Evolutionary conservation across 148 eudicot species (phyloP).

Genomic region (Agrostemma githago): DNA sequence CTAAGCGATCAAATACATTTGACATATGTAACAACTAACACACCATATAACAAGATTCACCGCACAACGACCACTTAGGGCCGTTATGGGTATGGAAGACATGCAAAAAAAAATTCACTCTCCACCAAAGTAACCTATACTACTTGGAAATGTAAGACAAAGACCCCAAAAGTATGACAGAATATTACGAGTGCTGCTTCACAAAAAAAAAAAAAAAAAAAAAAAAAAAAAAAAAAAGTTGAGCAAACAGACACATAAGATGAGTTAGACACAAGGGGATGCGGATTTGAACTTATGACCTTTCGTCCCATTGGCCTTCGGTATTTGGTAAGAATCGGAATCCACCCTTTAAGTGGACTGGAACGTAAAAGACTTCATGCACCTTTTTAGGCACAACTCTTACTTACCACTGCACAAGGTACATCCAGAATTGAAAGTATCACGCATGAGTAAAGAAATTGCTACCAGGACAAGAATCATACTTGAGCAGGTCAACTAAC

Average conservation of each 20-base stretch:
- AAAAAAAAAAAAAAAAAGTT: no score
- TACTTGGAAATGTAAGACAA: no score
- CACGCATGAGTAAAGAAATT: neutral
- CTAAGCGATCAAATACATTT: no score
- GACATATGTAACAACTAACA: neutral
- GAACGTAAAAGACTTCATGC: neutral
- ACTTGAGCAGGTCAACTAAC: slow-evolving; percentile 75
- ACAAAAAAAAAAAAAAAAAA: no score
- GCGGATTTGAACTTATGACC: neutral
- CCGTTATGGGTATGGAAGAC: neutral
- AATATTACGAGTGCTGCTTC: no score
- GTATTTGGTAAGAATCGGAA: neutral
- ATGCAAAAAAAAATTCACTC: neutral
- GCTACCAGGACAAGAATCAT: slow-evolving; percentile 14
- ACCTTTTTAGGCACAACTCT: neutral
- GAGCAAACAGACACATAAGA: no score
- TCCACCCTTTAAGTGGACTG: neutral
- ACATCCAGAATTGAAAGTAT: neutral
- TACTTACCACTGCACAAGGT: neutral
- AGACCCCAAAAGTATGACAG: no score
- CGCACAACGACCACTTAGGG: neutral
- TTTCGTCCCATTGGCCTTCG: neutral
- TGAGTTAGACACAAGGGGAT: no score
- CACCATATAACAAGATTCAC: neutral
- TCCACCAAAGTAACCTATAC: neutral